Conservation (phyloP, 2,329 filamentous ascomycete species). For the Colletotrichum aenigma region DNA sequence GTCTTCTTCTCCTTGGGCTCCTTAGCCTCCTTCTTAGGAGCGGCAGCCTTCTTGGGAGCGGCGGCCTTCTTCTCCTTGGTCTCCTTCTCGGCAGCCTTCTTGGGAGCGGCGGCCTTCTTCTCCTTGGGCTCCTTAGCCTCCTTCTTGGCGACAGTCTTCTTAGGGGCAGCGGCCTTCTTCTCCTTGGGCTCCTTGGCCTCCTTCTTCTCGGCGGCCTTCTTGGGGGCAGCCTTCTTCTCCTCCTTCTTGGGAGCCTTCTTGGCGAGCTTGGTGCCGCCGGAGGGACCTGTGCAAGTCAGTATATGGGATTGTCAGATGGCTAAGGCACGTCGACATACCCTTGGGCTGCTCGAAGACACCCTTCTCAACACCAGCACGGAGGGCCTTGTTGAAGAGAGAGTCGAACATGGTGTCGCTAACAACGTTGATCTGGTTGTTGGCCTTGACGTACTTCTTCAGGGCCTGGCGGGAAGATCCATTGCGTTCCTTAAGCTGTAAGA, state of each 20-base stretch:
- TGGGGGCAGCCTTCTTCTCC: constrained; percentile 36
- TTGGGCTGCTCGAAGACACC: constrained; percentile 89
- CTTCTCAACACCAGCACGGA: constrained; percentile 83
- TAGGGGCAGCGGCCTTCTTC: constrained; percentile 46
- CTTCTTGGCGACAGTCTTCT: constrained; percentile 46
- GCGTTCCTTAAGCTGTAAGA: constrained; percentile 62
- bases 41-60: constrained; percentile 50
- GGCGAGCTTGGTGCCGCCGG: constrained; percentile 89
- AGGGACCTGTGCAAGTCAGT: constrained; percentile 63
- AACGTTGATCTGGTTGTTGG: constrained; percentile 41
- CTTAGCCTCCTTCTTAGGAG: constrained; percentile 45
- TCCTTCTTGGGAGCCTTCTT: constrained; percentile 59
- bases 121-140: constrained; percentile 42
- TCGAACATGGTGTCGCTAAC: constrained; percentile 62
- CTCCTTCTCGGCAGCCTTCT: constrained; percentile 61
- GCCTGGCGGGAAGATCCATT: constrained; percentile 66
- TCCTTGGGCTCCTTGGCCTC: constrained; percentile 69
- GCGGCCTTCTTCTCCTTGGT: constrained; percentile 64
- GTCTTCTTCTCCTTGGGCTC: constrained; percentile 54
- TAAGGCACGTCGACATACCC: constrained; percentile 60
- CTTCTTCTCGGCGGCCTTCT: constrained; percentile 29
- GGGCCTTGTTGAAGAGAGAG: constrained; percentile 83
- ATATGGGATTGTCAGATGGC: background rate
- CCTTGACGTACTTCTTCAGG: constrained; percentile 60
- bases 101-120: constrained; percentile 29